phyloP scores from a whole-genome alignment of 2,329 filamentous ascomycete genomes.

The Aspergillus terreus region DNA sequence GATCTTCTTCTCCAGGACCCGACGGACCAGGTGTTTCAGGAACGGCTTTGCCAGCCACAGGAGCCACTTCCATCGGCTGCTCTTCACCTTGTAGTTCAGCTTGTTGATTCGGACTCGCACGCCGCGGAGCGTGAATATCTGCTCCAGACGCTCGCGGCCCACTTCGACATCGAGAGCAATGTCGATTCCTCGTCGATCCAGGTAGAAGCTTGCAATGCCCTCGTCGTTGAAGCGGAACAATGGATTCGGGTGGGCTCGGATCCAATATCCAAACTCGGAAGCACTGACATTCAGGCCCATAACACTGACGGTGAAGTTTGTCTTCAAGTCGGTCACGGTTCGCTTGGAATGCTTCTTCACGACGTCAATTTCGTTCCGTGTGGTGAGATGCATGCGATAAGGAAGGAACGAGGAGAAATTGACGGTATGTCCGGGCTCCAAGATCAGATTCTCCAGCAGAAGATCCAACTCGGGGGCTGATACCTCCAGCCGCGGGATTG shows the following conservation, averaged over 20 bases:
- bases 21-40: conserved; percentile 73
- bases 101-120: conserved; percentile 84
- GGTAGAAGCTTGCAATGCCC: conserved; percentile 78
- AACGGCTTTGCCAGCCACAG: conserved; percentile 83
- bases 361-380: conserved; percentile 81
- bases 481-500: conserved; percentile 85
- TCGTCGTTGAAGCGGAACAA: conserved; percentile 72
- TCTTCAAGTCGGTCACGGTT: conserved; percentile 65
- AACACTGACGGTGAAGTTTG: conserved; percentile 71
- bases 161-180: conserved; percentile 82
- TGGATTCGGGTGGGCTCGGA: conserved; percentile 69
- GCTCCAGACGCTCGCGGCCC: conserved; percentile 70
- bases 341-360: conserved; percentile 67
- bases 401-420: conserved; percentile 88
- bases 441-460: conserved; percentile 81
- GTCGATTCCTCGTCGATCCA: conserved; percentile 85
- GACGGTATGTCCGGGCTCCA: conserved; percentile 81
- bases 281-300: conserved; percentile 80
- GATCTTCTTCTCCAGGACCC: conserved; percentile 74
- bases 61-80: conserved; percentile 69
- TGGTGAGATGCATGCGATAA: conserved; percentile 74
- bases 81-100: conserved; percentile 70
- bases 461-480: conserved; percentile 80
- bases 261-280: conserved; percentile 85
- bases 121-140: conserved; percentile 71